Evolutionary conservation across 1,139 yeast genomes (phyloP).

Genomic region (Dujonia santamariae): DNA sequence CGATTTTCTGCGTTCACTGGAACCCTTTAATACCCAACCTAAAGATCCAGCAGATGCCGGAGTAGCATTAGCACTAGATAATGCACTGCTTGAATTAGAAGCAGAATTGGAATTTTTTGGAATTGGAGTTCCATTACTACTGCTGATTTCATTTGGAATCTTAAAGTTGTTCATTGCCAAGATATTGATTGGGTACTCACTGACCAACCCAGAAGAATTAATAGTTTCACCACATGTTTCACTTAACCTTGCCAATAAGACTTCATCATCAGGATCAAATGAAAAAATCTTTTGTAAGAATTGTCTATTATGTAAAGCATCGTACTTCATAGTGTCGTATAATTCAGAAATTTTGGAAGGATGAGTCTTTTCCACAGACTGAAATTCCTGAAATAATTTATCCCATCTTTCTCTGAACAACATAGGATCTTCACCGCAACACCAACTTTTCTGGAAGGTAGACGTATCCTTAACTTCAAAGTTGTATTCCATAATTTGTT

Average conservation of each 20-base stretch:
- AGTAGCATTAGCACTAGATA: constrained; percentile 21
- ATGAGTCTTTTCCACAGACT: constrained; percentile 92
- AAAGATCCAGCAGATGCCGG: constrained; percentile 62
- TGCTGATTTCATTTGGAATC: constrained; percentile 34
- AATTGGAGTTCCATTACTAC: constrained; percentile 9
- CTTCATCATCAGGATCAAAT: constrained; percentile 58
- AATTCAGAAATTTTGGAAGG: constrained; percentile 96
- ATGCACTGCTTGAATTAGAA: constrained; percentile 14
- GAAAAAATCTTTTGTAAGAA: constrained; percentile 81
- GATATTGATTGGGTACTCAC: constrained; percentile 77
- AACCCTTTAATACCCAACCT: constrained; percentile 71
- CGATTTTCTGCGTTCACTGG: constrained; percentile 24
- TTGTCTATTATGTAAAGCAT: constrained; percentile 91
- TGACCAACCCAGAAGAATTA: constrained; percentile 62
- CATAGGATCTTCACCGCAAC: constrained; percentile 93
- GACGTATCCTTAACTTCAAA: constrained; percentile 65
- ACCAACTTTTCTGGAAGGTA: constrained; percentile 80
- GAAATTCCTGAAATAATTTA: constrained; percentile 88
- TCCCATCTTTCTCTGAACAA: constrained; percentile 97
- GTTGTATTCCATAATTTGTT: constrained; percentile 78
- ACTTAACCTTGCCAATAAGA: constrained; percentile 33
- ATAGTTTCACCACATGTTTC: constrained; percentile 49
- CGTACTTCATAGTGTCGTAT: constrained; percentile 98
- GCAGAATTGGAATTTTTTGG: constrained; percentile 11
- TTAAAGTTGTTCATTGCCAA: constrained; percentile 76